Base-by-base conservation (phyloP, 768 basidiomycete genomes). In the Pisolithus albus region DNA sequence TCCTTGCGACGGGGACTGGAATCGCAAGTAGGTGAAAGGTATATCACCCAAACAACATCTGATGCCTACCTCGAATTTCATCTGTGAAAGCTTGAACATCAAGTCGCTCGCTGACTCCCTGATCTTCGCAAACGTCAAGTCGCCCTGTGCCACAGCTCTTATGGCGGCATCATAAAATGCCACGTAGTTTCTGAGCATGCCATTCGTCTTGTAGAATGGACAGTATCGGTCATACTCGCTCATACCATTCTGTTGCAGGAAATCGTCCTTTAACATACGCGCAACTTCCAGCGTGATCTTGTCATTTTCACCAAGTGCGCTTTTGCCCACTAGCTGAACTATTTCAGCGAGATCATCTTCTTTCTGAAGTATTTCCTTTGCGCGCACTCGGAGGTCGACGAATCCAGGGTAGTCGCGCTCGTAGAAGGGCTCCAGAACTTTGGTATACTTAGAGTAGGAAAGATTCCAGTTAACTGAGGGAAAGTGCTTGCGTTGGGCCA, bases 401-500 rank as follows among this genome's bases (percentile, higher is more conserved):
- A 99, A 99, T n/a, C 92, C 95, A 4, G 92, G 89, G 61, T 91
- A 85, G 47, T 84, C 85, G 40, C 76, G 72, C 68, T 98, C 93
- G 70, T 98, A 99, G 70, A 93, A 86, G 1, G 88, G 81, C 61
- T 95, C 93, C 38, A 97, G 81, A 9, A 93, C 84, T 65, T 93
- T 94, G 56, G 86, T 88, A 71, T 99, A 98, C 70, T 99, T 99
- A 53, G 96, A 98, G 70, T 98, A 98, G 9, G 96, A 99, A n/a
- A 96, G 74, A 58, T 86, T 96, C 96, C 96, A 99, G 73, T 99
- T 97, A 68, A 99, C 95, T n/a, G 94, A 96, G 1, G 96, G 96
- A 80, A 99, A 99, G 68, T 99, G 94, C 70, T 99, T 98, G 56
- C 95, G 82, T 67, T 98, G 96, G 3, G 96, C 96, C 53, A 98